Conservation (phyloP, 1,139 yeast genomes). For the Kurtzmaniella quercitrusa region DNA sequence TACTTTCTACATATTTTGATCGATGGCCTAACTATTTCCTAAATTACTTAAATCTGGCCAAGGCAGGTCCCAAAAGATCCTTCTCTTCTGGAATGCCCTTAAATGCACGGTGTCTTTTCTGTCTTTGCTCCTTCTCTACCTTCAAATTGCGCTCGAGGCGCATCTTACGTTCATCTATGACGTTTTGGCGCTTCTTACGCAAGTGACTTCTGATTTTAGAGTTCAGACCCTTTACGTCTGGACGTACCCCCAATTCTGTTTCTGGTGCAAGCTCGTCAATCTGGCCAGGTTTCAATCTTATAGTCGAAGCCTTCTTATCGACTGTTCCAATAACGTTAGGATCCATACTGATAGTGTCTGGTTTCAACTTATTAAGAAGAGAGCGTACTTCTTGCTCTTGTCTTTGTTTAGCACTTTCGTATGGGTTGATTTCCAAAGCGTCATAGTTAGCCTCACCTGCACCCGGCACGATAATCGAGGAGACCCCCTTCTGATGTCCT, state of each 20-base stretch:
- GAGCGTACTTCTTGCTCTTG: slow-evolving; percentile 89
- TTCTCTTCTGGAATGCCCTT: slow-evolving; percentile 52
- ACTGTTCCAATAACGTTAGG: slow-evolving; percentile 86
- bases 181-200: slow-evolving; percentile 82
- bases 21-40: not conserved
- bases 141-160: slow-evolving; percentile 76
- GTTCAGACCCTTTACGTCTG: slow-evolving; percentile 73
- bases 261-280: slow-evolving; percentile 40
- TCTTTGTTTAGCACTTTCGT: slow-evolving; percentile 86
- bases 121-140: slow-evolving; percentile 71
- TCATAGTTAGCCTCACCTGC: slow-evolving; percentile 98
- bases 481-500: slow-evolving; percentile 77
- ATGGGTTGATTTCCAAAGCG: slow-evolving; percentile 91
- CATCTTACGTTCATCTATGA: slow-evolving; percentile 81
- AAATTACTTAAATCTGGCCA: slow-evolving; percentile 48
- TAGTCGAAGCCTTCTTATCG: slow-evolving; percentile 60
- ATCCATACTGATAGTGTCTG: slow-evolving; percentile 89
- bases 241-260: slow-evolving; percentile 45
- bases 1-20: not conserved
- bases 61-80: slow-evolving; percentile 53
- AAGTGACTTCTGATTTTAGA: slow-evolving; percentile 77
- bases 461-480: slow-evolving; percentile 87
- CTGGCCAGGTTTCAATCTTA: slow-evolving; percentile 63
- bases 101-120: slow-evolving; percentile 43
- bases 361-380: slow-evolving; percentile 81